Evolutionary conservation across 768 basidiomycete species (phyloP), one percentile per base, ranked within the genome.

Genomic region (Leccinum uliginosum): DNA sequence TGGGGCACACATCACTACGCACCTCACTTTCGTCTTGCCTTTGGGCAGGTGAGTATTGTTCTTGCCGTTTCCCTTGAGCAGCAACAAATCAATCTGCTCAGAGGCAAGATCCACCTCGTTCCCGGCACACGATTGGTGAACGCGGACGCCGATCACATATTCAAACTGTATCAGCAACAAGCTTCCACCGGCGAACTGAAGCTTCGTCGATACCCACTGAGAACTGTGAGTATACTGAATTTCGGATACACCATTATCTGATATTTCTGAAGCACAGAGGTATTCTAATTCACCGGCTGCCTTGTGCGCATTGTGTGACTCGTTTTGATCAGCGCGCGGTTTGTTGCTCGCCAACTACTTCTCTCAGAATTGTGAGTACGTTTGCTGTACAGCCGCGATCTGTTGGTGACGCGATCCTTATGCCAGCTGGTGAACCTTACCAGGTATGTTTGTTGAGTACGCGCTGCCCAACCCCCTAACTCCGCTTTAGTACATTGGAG

Each of bases 391-490:
- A 27, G n/a, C 45, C 11, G 19, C 38, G 6, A n/a, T 15, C 14
- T 23, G 3, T 43, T 47, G 29, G 6, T 62, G 14, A 60, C 34
- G 35, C 49, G 4, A 58, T 54, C 32, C 30, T 23, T 11, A 3
- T 56, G n/a, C 30, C 59, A 92, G 90, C 87, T 54, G 90, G 90
- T 29, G 85, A 83, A 64, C 85, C 88, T n/a, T 92, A 92, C 62
- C 83, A 88, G 68, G 89, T 87, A 67, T 7, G 75, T 51, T 44
- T 43, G 17, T 51, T 34, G 17, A 50, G 49, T 35, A 27, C 3
- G 38, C 14, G 26, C 19, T 8, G 9, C 30, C 32, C n/a, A 26
- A 11, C 14, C 45, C 47, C 35, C 38, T 73, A n/a, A 67, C 32
- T 14, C 19, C 11, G 15, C 27, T 21, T 45, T 50, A 91, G 89